Evolutionary conservation across 257 asterid genomes (phyloP), one percentile per base, ranked within the genome.

Genomic region (Solanum verrucosum): DNA sequence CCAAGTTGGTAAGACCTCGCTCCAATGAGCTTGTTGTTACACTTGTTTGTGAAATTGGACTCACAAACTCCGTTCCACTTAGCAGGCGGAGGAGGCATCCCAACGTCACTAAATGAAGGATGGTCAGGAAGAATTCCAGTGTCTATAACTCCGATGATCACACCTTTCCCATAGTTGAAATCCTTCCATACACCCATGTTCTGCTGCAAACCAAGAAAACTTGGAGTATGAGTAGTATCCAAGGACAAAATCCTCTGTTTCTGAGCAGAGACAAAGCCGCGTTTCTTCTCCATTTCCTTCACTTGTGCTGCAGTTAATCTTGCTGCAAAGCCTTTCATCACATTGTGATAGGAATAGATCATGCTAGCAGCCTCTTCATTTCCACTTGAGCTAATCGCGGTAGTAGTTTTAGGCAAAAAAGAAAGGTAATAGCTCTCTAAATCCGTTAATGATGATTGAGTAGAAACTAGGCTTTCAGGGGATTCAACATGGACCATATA

Each of bases 11-110:
- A 87, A 52, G 31, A 7, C 46, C 94, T 89, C 10, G 94, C 94
- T 56, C 97, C 97, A 4, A 93, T 92, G 81, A 94, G 87, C 87
- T 93, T 93, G 81, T 92, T 94, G 31, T 94, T 94, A 33, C 95
- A 93, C 6, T 40, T 87, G 0, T 13, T 56, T 0, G 89, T 71
- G 56, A 82, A 83, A 31, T 87, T 87, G 40, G 90, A 89, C 35
- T 92, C 90, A 6, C 95, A 93, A 35, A 37, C 70, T 11, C 94
- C 96, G 29, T 86, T 91, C 95, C 96, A 93, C 72, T 89, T 93
- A 3, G 92, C 88, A 0, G 95, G 94, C 1, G 96, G 94, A 10
- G 93, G 89, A 0, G 94, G 92, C 92, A 94, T 87, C 31, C 94
- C 94, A 70, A 87, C 81, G 18, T 92, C 96, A 1, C 87, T 84